A percentile compares a stretch with the other conserved stretches of the same genome.
Evolutionary conservation across 2,329 filamentous ascomycete genomes (phyloP).

Genomic region (Ceratocystis eucalypticola): DNA sequence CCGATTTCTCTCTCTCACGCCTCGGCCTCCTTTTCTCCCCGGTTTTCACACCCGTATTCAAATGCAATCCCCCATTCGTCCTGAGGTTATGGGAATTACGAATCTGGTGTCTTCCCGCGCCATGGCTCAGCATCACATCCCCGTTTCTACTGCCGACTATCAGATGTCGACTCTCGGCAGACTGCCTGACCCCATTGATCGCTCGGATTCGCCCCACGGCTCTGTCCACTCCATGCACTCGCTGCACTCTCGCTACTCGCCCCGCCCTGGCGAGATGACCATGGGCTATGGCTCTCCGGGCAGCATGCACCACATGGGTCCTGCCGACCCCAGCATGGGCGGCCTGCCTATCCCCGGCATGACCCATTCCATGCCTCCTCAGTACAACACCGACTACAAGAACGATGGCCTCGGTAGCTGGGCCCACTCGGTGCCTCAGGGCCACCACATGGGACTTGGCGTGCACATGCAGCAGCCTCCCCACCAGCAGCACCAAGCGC

Average conservation of each 20-base stretch:
- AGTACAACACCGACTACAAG: conserved; percentile 20
- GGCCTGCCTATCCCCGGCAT: conserved; percentile 28
- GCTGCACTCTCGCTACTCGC: conserved; percentile 39
- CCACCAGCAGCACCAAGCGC: conserved; percentile 25
- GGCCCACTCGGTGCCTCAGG: conserved; percentile 10
- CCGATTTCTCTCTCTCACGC: not conserved
- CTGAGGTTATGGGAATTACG: conserved; percentile 21
- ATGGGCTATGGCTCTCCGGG: conserved; percentile 39
- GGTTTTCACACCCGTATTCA: not conserved
- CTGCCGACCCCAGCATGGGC: conserved; percentile 31
- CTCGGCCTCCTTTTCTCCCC: not conserved
- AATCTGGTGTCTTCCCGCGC: conserved; percentile 21
- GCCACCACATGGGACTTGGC: conserved; percentile 21
- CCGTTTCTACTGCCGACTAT: conserved; percentile 23
- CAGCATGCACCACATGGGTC: conserved; percentile 32
- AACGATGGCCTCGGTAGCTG: conserved; percentile 15
- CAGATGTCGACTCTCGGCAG: conserved; percentile 23
- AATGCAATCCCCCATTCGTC: conserved; percentile 21
- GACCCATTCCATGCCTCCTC: conserved; percentile 17
- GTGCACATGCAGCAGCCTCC: conserved; percentile 26
- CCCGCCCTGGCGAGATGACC: conserved; percentile 24
- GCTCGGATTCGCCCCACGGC: conserved; percentile 44
- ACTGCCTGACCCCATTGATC: conserved; percentile 32
- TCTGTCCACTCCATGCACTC: conserved; percentile 48
- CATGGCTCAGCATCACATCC: conserved; percentile 20